Evolutionary conservation across 2,329 filamentous ascomycete genomes (phyloP).

Genomic region (Trichoderma polysporum): DNA sequence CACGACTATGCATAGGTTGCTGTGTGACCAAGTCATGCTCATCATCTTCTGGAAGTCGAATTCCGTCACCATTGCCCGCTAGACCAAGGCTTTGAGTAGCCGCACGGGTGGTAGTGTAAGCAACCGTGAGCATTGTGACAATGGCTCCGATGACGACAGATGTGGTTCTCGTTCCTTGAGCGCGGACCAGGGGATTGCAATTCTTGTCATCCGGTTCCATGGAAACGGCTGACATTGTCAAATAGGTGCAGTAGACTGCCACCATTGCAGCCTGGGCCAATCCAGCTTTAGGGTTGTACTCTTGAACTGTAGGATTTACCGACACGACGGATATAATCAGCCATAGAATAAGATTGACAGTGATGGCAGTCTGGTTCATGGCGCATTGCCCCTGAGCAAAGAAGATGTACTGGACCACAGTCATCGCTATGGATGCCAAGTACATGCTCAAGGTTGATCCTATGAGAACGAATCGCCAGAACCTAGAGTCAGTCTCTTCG

Average conservation of each 20-base stretch:
- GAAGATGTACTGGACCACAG: constrained; percentile 94
- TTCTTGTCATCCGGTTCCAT: constrained; percentile 95
- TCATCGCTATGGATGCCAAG: constrained; percentile 85
- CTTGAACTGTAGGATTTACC: constrained; percentile 86
- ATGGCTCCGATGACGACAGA: constrained; percentile 91
- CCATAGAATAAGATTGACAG: constrained; percentile 85
- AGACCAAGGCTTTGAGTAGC: constrained; percentile 85
- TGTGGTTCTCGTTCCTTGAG: constrained; percentile 82
- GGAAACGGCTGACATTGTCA: constrained; percentile 96
- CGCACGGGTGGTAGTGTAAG: constrained; percentile 94
- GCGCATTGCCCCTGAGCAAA: constrained; percentile 79
- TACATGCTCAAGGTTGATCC: constrained; percentile 96
- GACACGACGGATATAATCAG: constrained; percentile 79
- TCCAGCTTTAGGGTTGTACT: constrained; percentile 88
- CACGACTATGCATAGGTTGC: constrained; percentile 74
- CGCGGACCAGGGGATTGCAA: constrained; percentile 88
- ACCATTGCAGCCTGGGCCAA: constrained; percentile 98
- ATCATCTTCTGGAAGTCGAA: constrained; percentile 66
- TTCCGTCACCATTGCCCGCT: constrained; percentile 51
- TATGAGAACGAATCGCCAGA: constrained; percentile 85
- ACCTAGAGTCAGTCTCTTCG: constrained; percentile 77
- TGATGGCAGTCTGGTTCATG: constrained; percentile 97
- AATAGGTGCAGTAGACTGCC: constrained; percentile 95
- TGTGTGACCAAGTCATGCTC: constrained; percentile 87
- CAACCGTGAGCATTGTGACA: constrained; percentile 93